Percentiles rank a stretch among this genome's conserved stretches.
Conservation (phyloP, 306 rosid genomes). For the Begonia peltatifolia region DNA sequence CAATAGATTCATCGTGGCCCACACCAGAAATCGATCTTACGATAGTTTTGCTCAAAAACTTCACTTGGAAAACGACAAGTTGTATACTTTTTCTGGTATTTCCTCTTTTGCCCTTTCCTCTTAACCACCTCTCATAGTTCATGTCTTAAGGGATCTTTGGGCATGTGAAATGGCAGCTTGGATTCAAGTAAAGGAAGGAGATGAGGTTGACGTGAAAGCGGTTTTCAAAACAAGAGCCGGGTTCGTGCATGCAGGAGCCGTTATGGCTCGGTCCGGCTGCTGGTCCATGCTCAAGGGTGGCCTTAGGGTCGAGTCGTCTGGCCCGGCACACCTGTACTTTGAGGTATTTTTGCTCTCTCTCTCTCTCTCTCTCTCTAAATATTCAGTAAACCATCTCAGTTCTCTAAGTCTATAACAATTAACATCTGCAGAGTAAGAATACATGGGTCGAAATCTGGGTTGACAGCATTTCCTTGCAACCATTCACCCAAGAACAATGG, state of each 20-base stretch:
- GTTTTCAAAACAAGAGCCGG: slow-evolving; percentile 29
- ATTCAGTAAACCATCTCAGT: not conserved
- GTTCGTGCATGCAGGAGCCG: slow-evolving; percentile 23
- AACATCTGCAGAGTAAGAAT: slow-evolving; percentile 30
- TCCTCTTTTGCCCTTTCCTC: not conserved
- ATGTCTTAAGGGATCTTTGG: too few relatives aligned
- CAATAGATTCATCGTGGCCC: slow-evolving; percentile 48
- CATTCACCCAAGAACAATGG: slow-evolving; percentile 50
- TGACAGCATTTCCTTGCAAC: slow-evolving; percentile 55
- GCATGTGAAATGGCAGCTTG: slow-evolving; percentile 9
- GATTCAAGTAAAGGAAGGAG: slow-evolving; percentile 42
- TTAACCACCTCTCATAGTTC: not conserved
- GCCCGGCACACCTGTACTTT: slow-evolving; percentile 42
- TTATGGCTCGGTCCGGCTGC: slow-evolving; percentile 36
- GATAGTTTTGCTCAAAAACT: slow-evolving; percentile 45
- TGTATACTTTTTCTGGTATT: slow-evolving; percentile 57
- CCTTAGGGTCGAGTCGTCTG: slow-evolving; percentile 27
- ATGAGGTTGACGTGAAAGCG: slow-evolving; percentile 26
- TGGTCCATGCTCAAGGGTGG: slow-evolving; percentile 96
- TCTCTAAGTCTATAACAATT: slow-evolving; percentile 2
- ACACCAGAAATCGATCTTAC: slow-evolving; percentile 24
- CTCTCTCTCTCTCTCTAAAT: not conserved
- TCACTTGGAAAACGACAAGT: slow-evolving; percentile 17
- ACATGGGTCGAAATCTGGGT: slow-evolving; percentile 42
- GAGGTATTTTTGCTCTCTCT: slow-evolving; percentile 33